phyloP scores from a whole-genome alignment of 139 green algal genomes.

The Eudorina sp. region DNA sequence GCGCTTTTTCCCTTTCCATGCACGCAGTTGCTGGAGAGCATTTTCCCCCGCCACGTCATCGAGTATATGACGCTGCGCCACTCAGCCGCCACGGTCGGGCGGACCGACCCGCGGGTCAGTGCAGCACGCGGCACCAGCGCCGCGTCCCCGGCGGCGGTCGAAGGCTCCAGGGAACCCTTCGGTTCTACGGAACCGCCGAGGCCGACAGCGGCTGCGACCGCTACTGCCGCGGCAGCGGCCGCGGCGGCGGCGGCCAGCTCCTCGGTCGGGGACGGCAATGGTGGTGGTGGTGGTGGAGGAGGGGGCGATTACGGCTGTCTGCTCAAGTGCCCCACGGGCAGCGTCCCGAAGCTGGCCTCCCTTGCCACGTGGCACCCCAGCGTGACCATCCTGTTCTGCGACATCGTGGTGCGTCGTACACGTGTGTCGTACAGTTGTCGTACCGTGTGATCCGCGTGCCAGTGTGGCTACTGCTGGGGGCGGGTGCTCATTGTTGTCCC shows the following conservation, averaged over 20 bases:
- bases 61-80: background rate
- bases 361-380: no score
- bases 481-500: background rate
- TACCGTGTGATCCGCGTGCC: background rate
- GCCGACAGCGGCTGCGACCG: background rate
- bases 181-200: no score
- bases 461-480: background rate
- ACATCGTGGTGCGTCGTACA: background rate
- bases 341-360: background rate
- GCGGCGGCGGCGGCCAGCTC: background rate
- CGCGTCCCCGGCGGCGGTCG: no score
- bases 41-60: conserved; percentile 28
- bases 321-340: background rate
- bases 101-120: no score
- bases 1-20: background rate
- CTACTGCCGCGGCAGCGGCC: background rate
- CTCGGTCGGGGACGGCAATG: no score
- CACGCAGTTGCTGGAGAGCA: conserved; percentile 18
- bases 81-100: background rate
- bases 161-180: no score
- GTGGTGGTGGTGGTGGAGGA: no score
- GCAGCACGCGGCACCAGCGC: no score
- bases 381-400: conserved; percentile 27
- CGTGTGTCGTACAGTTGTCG: background rate
- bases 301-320: background rate